These are phyloP conservation scores for Naganishia albida DNA, from an alignment of 1,284 basidiomycete species.

Conservation along the genomic window DNA sequence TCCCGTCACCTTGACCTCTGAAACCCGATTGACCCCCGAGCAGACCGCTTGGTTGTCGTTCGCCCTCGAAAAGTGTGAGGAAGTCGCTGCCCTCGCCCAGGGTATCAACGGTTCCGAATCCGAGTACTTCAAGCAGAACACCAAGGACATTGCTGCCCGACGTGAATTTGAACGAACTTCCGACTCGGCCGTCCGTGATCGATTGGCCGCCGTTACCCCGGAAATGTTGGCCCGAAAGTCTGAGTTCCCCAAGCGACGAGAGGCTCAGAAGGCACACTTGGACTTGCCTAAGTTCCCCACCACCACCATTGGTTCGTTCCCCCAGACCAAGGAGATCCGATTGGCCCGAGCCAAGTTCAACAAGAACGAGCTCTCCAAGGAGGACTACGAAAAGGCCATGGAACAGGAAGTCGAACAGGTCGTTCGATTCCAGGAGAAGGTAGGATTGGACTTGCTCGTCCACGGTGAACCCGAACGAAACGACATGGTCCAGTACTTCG, in stretches of 20 bases:
- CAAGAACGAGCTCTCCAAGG: slow-evolving; percentile 86
- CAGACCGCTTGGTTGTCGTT: slow-evolving; percentile 99
- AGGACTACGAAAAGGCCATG: slow-evolving; percentile 96
- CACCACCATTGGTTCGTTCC: slow-evolving; percentile 98
- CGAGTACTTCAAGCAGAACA: slow-evolving; percentile 81
- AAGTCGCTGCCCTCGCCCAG: slow-evolving; percentile 85
- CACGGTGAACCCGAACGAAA: slow-evolving; percentile 99
- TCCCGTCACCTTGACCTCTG: slow-evolving; percentile 89
- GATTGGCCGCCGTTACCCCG: slow-evolving; percentile 86
- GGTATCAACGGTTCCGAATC: slow-evolving; percentile 77
- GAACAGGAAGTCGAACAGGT: slow-evolving; percentile 95
- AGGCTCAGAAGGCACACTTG: slow-evolving; percentile 85
- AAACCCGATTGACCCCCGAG: slow-evolving; percentile 86
- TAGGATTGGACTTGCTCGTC: slow-evolving; percentile 95
- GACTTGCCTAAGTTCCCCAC: slow-evolving; percentile 96
- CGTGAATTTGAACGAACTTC: slow-evolving; percentile 95
- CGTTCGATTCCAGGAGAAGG: slow-evolving; percentile 93
- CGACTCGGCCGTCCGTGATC: slow-evolving; percentile 92
- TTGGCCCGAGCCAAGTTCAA: slow-evolving; percentile 88
- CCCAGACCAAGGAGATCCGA: slow-evolving; percentile 99
- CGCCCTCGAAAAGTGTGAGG: slow-evolving; percentile 91
- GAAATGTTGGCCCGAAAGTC: slow-evolving; percentile 88
- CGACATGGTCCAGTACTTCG: slow-evolving; percentile 99
- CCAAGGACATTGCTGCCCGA: slow-evolving; percentile 86
- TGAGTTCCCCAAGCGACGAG: slow-evolving; percentile 83